phyloP scores from a whole-genome alignment of 768 basidiomycete genomes.

The Russula sp. region DNA sequence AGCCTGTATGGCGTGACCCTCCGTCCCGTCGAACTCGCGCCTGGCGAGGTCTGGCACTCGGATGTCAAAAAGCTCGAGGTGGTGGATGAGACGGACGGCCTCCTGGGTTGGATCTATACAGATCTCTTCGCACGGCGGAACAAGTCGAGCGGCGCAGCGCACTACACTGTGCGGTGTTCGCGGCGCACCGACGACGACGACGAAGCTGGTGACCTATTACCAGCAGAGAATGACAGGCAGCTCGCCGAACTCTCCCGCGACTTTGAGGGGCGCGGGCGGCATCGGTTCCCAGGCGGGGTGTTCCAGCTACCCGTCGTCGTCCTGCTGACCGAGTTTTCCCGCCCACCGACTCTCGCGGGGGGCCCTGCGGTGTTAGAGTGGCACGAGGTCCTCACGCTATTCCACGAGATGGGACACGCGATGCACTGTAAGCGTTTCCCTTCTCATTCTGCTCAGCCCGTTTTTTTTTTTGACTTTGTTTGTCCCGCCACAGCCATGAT shows the following conservation, averaged over 20 bases:
- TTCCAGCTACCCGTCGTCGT: slow-evolving; percentile 92
- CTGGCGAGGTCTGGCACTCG: slow-evolving; percentile 85
- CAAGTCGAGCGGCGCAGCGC: slow-evolving; percentile 89
- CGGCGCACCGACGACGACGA: slow-evolving; percentile 91
- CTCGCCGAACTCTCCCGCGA: slow-evolving; percentile 41
- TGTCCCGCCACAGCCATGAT: slow-evolving; percentile 75
- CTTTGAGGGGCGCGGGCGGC: slow-evolving; percentile 59
- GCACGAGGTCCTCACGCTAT: slow-evolving; percentile 91
- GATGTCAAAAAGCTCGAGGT: slow-evolving; percentile 92
- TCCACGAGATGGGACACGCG: slow-evolving; percentile 99
- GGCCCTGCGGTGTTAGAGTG: slow-evolving; percentile 77
- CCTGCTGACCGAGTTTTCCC: slow-evolving; percentile 79
- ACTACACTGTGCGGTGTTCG: slow-evolving; percentile 96
- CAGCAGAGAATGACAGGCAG: slow-evolving; percentile 35
- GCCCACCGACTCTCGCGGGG: slow-evolving; percentile 44
- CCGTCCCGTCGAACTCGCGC: slow-evolving; percentile 57
- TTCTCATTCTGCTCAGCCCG: not conserved
- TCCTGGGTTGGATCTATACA: slow-evolving; percentile 92
- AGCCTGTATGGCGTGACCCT: slow-evolving; percentile 83
- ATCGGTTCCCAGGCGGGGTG: slow-evolving; percentile 56
- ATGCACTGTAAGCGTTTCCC: slow-evolving; percentile 81
- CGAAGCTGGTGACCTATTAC: slow-evolving; percentile 51
- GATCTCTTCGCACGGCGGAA: slow-evolving; percentile 83
- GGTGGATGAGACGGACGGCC: slow-evolving; percentile 78
- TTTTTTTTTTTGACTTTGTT: not conserved